These are phyloP conservation scores for Globisporangium nodosum DNA, from an alignment of 352 stramenopile species.

Conservation along the genomic window DNA sequence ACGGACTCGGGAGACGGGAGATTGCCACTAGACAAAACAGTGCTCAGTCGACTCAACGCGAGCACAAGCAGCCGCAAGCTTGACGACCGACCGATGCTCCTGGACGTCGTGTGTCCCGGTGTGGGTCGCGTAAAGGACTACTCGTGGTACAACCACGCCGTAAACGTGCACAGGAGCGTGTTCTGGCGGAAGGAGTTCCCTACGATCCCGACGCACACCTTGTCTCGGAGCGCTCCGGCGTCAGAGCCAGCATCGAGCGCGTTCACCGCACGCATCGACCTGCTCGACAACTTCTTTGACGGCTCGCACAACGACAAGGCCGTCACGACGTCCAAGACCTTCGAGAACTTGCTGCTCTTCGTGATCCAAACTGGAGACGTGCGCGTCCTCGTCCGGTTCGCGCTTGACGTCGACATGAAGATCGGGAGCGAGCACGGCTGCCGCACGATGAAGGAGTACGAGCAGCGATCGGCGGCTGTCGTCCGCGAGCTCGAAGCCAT, in stretches of 20 bases:
- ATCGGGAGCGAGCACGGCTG: constrained; percentile 41
- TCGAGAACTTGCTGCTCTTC: constrained; percentile 52
- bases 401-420: constrained; percentile 28
- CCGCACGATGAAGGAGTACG: constrained; percentile 44
- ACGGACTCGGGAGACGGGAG: neutral
- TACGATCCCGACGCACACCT: constrained; percentile 15
- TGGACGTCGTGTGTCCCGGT: constrained; percentile 17
- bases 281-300: constrained; percentile 60
- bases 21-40: neutral
- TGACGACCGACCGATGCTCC: constrained; percentile 3
- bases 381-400: constrained; percentile 32
- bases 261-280: constrained; percentile 16
- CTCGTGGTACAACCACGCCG: constrained; percentile 24
- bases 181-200: constrained; percentile 51
- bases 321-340: constrained; percentile 30
- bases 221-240: neutral
- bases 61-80: neutral
- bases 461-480: constrained; percentile 31
- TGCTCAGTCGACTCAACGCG: neutral
- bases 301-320: constrained; percentile 43
- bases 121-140: constrained; percentile 25
- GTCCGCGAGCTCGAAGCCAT: constrained; percentile 39
- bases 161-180: constrained; percentile 42
- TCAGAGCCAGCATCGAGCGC: neutral
- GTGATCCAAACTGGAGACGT: constrained; percentile 49